Evolutionary conservation across 768 basidiomycete genomes (phyloP).

Genomic region (Xerocomellus chrysenteron): DNA sequence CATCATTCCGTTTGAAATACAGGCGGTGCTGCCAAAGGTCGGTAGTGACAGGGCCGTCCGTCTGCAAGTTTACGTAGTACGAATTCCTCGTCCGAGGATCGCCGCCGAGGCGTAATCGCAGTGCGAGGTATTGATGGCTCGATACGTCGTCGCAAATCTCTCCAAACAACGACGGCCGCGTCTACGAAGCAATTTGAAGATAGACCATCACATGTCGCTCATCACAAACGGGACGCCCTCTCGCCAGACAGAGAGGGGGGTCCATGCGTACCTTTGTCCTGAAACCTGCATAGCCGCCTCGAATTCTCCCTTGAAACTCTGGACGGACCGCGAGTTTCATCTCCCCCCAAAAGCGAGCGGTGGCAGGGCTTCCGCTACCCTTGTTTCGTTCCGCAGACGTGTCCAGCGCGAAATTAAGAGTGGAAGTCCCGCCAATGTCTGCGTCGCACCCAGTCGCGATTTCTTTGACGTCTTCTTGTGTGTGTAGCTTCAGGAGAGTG

Average conservation of each 20-base stretch:
- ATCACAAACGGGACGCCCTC: background rate
- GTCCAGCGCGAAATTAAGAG: slow-evolving; percentile 74
- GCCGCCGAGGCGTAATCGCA: slow-evolving; percentile 77
- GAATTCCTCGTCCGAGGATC: slow-evolving; percentile 73
- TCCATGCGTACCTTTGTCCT: slow-evolving; percentile 65
- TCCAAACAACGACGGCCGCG: slow-evolving; percentile 83
- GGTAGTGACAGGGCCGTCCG: slow-evolving; percentile 73
- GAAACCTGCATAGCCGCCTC: slow-evolving; percentile 90
- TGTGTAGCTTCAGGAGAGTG: slow-evolving; percentile 65
- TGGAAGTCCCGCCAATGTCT: slow-evolving; percentile 85
- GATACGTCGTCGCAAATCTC: slow-evolving; percentile 83
- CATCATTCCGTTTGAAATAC: slow-evolving; percentile 65
- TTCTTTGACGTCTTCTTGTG: slow-evolving; percentile 52
- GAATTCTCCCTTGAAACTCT: slow-evolving; percentile 63
- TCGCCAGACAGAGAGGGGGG: background rate
- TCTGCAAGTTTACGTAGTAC: slow-evolving; percentile 95
- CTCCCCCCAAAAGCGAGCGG: slow-evolving; percentile 76
- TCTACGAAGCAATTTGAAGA: slow-evolving; percentile 36
- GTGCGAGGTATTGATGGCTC: slow-evolving; percentile 72
- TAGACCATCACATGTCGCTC: slow-evolving; percentile 18
- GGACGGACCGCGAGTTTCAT: slow-evolving; percentile 70
- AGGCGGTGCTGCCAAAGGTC: slow-evolving; percentile 96
- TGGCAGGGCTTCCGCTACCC: slow-evolving; percentile 48
- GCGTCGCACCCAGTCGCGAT: slow-evolving; percentile 81
- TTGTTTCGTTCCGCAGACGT: slow-evolving; percentile 45